phyloP scores from a whole-genome alignment of 768 basidiomycete species.

The Melanogaster broomeanus region DNA sequence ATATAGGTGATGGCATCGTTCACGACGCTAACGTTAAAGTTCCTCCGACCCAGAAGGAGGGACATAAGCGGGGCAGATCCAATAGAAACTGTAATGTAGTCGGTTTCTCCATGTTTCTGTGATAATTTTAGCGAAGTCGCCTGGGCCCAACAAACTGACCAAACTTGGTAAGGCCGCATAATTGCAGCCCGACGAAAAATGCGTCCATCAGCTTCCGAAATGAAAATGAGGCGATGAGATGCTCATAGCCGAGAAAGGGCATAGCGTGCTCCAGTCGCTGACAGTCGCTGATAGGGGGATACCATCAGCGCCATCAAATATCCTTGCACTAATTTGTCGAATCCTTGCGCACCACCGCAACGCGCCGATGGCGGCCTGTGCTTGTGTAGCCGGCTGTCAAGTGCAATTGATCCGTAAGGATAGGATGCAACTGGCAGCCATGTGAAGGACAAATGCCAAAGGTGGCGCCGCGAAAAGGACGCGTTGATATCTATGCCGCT shows the following conservation, averaged over 20 bases:
- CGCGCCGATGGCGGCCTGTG: slow-evolving; percentile 76
- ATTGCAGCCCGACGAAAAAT: not conserved
- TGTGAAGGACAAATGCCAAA: too few species aligned
- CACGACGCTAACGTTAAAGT: slow-evolving; percentile 57
- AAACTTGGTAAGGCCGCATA: too few species aligned
- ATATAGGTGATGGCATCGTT: slow-evolving; percentile 63
- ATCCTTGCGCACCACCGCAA: slow-evolving; percentile 79
- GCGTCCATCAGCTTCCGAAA: not conserved
- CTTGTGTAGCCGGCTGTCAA: slow-evolving; percentile 64
- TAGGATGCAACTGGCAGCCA: too few species aligned
- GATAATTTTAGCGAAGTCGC: too few species aligned
- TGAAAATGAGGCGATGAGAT: not conserved
- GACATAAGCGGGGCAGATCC: slow-evolving; percentile 53
- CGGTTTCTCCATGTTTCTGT: too few species aligned
- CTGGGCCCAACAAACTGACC: too few species aligned
- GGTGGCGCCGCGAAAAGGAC: too few species aligned
- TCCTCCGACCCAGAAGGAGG: slow-evolving; percentile 48
- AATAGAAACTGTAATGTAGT: slow-evolving; percentile 69
- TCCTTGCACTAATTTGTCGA: slow-evolving; percentile 55
- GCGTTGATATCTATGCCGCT: too few species aligned
- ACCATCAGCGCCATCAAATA: slow-evolving; percentile 56
- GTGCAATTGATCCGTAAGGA: not conserved
- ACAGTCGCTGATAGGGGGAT: slow-evolving; percentile 44
- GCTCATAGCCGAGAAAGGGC: slow-evolving; percentile 75
- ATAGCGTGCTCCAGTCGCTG: slow-evolving; percentile 85